Percentiles rank a stretch among this genome's conserved stretches.
Evolutionary conservation across 106 monocot species (phyloP).

Genomic region (Gastrodia elata): DNA sequence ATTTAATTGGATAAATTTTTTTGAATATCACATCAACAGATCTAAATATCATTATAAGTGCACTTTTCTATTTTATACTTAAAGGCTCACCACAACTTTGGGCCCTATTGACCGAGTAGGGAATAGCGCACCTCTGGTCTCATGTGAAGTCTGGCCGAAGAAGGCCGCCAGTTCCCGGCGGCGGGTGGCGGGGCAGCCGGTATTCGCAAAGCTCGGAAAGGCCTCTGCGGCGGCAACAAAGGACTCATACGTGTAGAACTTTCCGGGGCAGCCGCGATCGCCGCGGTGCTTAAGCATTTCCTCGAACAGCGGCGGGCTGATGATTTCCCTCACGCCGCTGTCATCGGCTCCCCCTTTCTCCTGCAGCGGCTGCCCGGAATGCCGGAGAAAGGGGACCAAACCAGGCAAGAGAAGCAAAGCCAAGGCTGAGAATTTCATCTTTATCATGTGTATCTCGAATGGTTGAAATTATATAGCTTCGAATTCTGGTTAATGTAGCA

Average conservation of each 20-base stretch:
- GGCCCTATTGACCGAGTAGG: no score
- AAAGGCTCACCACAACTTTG: no score
- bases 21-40: no score
- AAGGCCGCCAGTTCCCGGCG: constrained; percentile 52
- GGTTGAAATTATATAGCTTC: neutral
- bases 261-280: constrained; percentile 27
- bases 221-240: constrained; percentile 44
- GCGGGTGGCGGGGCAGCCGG: constrained; percentile 14
- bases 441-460: neutral
- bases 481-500: neutral
- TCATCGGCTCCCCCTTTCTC: neutral
- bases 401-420: neutral
- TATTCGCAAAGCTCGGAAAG: constrained; percentile 25
- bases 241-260: constrained; percentile 50
- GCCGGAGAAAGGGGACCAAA: neutral
- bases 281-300: constrained; percentile 50
- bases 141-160: constrained; percentile 52
- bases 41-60: no score
- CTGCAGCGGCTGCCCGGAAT: neutral
- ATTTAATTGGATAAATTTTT: no score
- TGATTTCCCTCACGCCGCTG: constrained; percentile 19
- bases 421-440: neutral
- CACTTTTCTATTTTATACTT: no score
- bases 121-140: constrained; percentile 38
- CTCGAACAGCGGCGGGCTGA: constrained; percentile 34